phyloP scores from a whole-genome alignment of 2,329 filamentous ascomycete species.

The Penicillium corylophilum region DNA sequence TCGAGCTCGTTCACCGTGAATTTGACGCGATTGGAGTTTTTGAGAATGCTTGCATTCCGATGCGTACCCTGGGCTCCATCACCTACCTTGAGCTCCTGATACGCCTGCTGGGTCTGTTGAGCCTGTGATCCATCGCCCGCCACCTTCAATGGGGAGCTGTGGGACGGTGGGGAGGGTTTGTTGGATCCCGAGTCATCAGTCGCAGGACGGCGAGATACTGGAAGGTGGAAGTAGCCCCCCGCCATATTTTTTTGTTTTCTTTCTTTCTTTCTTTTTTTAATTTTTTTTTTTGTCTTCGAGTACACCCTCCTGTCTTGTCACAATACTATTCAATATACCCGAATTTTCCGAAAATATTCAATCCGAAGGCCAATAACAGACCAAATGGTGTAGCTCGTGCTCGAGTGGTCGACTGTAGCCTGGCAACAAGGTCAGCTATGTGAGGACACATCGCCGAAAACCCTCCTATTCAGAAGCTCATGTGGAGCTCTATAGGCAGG shows the following conservation, averaged over 20 bases:
- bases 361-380: neutral
- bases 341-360: neutral
- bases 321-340: neutral
- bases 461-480: neutral
- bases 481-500: neutral
- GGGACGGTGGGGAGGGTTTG: slow-evolving; percentile 26
- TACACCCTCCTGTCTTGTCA: neutral
- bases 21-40: slow-evolving; percentile 36
- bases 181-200: slow-evolving; percentile 22
- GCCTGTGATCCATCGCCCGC: slow-evolving; percentile 26
- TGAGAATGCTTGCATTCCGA: slow-evolving; percentile 41
- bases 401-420: slow-evolving; percentile 15
- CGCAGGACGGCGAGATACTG: slow-evolving; percentile 27
- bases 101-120: slow-evolving; percentile 17
- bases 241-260: slow-evolving; percentile 27
- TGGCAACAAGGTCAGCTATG: slow-evolving; percentile 27
- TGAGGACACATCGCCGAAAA: slow-evolving; percentile 10
- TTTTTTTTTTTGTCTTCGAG: neutral
- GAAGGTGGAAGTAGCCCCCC: slow-evolving; percentile 36
- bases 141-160: slow-evolving; percentile 24
- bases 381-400: neutral
- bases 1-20: slow-evolving; percentile 30
- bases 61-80: slow-evolving; percentile 31
- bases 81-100: slow-evolving; percentile 14
- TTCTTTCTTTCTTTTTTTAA: slow-evolving; percentile 2